phyloP scores from a whole-genome alignment of 2,329 filamentous ascomycete genomes.

The Saccharata proteae region DNA sequence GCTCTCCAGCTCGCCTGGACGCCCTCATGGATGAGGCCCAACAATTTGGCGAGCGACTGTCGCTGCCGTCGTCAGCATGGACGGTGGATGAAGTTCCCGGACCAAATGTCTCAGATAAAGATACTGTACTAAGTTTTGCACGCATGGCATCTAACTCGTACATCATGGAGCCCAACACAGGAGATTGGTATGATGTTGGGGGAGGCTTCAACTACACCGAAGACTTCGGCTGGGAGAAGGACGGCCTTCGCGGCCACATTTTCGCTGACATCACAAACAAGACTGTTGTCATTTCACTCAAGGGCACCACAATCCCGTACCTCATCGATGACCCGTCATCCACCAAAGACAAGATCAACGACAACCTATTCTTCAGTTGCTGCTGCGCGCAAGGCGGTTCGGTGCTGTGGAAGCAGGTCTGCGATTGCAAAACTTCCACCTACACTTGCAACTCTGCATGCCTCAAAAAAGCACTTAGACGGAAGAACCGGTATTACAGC shows the following conservation, averaged over 20 bases:
- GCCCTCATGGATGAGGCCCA: conserved; percentile 63
- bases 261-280: conserved; percentile 77
- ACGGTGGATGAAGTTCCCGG: conserved; percentile 64
- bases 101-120: conserved; percentile 75
- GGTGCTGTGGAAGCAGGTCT: conserved; percentile 82
- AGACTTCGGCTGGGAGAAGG: conserved; percentile 85
- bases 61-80: conserved; percentile 58
- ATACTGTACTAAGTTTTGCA: conserved; percentile 72
- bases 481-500: conserved; percentile 85
- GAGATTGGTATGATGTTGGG: conserved; percentile 65
- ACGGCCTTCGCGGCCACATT: conserved; percentile 84
- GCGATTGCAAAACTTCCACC: conserved; percentile 77
- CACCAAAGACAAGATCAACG: conserved; percentile 93
- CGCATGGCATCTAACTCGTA: conserved; percentile 87
- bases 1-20: conserved; percentile 65
- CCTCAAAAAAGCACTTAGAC: conserved; percentile 58
- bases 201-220: conserved; percentile 71
- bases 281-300: conserved; percentile 83
- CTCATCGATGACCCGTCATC: too few species aligned
- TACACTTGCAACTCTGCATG: conserved; percentile 92
- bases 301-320: conserved; percentile 92
- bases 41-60: conserved; percentile 54
- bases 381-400: conserved; percentile 92
- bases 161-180: conserved; percentile 55
- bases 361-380: conserved; percentile 96